A percentile compares a stretch with the other conserved stretches of the same genome.
Conservation (phyloP, 306 rosid species). For the Geum urbanum region DNA sequence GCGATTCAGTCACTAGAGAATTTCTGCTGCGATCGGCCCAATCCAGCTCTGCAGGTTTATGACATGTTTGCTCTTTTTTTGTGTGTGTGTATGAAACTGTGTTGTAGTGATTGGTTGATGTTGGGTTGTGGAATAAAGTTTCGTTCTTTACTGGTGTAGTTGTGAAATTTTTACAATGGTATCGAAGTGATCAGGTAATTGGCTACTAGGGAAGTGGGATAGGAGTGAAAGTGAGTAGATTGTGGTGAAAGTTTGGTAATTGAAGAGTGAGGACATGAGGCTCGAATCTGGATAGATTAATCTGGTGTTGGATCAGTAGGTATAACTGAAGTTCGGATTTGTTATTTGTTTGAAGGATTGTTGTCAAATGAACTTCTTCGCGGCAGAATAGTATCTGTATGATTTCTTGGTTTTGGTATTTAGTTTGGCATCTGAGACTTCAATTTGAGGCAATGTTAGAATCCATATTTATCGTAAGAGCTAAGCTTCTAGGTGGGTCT, state of each 20-base stretch:
- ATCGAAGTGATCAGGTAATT: too few species aligned
- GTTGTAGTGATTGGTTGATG: background rate
- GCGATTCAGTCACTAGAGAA: slow-evolving; percentile 61
- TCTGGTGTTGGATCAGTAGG: background rate
- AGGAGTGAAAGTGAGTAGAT: too few species aligned
- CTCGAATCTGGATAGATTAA: background rate
- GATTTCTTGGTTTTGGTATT: background rate
- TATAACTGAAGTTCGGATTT: background rate
- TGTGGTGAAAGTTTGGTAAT: too few species aligned
- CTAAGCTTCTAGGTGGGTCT: background rate
- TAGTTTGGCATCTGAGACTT: background rate
- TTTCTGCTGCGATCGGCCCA: slow-evolving; percentile 90
- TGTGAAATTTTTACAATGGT: too few species aligned
- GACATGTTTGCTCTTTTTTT: too few species aligned
- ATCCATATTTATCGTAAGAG: background rate
- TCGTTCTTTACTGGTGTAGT: too few species aligned
- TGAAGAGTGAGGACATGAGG: background rate
- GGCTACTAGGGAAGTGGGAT: too few species aligned
- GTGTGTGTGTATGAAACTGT: background rate
- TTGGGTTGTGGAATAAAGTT: background rate
- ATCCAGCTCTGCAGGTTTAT: slow-evolving; percentile 84
- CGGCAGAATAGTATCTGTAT: background rate
- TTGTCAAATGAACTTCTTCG: background rate
- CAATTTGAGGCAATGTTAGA: background rate
- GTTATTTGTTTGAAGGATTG: background rate